These are phyloP conservation scores for Alopecurus myosuroides DNA, from an alignment of 176 grass and related monocot genomes.

Conservation along the genomic window DNA sequence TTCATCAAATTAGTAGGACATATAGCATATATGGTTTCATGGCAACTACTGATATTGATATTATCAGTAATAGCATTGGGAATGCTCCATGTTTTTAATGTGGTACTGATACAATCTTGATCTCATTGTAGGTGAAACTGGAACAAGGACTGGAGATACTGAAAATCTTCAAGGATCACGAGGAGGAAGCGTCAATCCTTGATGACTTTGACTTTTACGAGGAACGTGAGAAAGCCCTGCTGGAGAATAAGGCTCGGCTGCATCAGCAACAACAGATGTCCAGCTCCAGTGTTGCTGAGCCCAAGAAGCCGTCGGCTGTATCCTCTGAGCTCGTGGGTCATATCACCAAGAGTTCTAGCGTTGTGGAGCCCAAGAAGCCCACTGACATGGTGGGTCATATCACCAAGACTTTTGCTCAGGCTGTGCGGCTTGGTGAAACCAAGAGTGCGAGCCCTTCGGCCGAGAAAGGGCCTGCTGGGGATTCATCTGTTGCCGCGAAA, in stretches of 20 bases:
- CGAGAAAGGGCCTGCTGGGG: constrained; percentile 17
- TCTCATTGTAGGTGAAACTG: constrained; percentile 49
- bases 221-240: constrained; percentile 61
- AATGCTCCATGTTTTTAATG: not conserved
- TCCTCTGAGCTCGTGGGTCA: constrained; percentile 36
- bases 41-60: not conserved
- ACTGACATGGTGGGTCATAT: constrained; percentile 40
- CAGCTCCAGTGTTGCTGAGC: constrained; percentile 29
- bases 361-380: constrained; percentile 43
- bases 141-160: constrained; percentile 75
- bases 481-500: constrained; percentile 19
- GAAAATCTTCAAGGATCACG: constrained; percentile 57
- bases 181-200: constrained; percentile 55
- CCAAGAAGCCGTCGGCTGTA: constrained; percentile 29
- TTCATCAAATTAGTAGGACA: not conserved
- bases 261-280: constrained; percentile 42
- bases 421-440: constrained; percentile 44
- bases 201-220: constrained; percentile 77
- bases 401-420: constrained; percentile 58
- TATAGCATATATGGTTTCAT: not conserved
- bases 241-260: constrained; percentile 53
- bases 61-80: not conserved
- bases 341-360: constrained; percentile 43
- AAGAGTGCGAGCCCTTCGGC: constrained; percentile 15
- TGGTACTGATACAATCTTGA: not conserved